These are phyloP conservation scores for Scutellaria minor DNA, from an alignment of 257 asterid genomes.

Conservation along the genomic window DNA sequence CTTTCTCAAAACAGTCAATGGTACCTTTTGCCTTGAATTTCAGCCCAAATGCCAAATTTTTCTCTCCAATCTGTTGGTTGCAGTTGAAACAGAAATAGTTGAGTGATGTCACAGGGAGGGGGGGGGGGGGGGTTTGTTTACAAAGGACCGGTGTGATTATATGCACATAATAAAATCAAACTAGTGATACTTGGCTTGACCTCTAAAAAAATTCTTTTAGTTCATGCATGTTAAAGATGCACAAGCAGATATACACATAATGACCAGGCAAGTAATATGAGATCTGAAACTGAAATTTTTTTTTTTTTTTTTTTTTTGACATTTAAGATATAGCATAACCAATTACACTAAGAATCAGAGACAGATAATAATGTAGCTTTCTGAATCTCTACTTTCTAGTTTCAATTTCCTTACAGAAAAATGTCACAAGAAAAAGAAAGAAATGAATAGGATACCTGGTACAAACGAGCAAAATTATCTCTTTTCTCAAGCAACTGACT, in stretches of 20 bases:
- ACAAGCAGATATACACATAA: constrained; percentile 16
- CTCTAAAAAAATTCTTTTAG: not conserved
- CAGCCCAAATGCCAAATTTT: constrained; percentile 74
- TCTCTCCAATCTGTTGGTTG: constrained; percentile 73
- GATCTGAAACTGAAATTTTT: not conserved
- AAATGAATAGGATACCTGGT: constrained; percentile 55
- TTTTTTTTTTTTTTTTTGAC: no score
- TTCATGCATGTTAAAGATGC: constrained; percentile 1
- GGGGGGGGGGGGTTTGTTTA: not conserved
- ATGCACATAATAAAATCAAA: not conserved
- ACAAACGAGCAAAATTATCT: constrained; percentile 71
- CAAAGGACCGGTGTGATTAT: not conserved
- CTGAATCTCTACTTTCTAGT: not conserved
- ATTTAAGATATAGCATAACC: constrained; percentile 12
- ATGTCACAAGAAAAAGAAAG: not conserved
- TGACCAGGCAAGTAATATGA: not conserved
- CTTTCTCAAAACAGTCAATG: constrained; percentile 82
- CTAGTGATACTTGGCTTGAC: not conserved
- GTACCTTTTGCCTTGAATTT: constrained; percentile 82
- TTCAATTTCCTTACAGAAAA: constrained; percentile 7
- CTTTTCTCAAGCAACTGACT: constrained; percentile 75
- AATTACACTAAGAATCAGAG: not conserved
- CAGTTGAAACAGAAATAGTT: constrained; percentile 29
- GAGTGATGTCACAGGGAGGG: constrained; percentile 9
- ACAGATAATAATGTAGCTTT: constrained; percentile 12